phyloP scores from a whole-genome alignment of 2,329 filamentous ascomycete species.

The Karstenula rhodostoma region DNA sequence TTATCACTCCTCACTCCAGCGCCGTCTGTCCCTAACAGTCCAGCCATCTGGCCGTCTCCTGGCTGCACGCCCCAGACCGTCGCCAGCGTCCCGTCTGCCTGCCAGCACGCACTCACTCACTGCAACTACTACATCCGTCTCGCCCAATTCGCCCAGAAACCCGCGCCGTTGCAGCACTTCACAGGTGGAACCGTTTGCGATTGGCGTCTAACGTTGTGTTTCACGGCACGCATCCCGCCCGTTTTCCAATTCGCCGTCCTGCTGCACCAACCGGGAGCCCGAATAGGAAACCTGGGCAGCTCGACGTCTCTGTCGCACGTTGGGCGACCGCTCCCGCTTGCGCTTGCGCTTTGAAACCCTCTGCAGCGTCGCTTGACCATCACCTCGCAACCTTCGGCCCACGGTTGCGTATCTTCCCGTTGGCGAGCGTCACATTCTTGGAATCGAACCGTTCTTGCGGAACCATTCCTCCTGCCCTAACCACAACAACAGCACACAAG shows the following conservation, averaged over 20 bases:
- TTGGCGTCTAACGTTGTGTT: constrained; percentile 30
- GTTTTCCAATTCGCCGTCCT: constrained; percentile 31
- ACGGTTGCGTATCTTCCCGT: constrained; percentile 42
- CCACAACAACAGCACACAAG: constrained; percentile 38
- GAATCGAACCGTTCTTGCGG: constrained; percentile 24
- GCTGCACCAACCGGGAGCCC: constrained; percentile 25
- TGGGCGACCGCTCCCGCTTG: constrained; percentile 19
- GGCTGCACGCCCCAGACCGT: not conserved
- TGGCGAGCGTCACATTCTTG: constrained; percentile 41
- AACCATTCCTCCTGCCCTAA: constrained; percentile 36
- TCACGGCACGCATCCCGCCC: constrained; percentile 31
- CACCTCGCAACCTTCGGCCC: constrained; percentile 16
- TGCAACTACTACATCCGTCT: not conserved
- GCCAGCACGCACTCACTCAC: not conserved
- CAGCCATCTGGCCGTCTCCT: not conserved
- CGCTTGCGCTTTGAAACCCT: constrained; percentile 22
- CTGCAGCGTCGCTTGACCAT: constrained; percentile 20
- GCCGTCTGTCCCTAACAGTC: no score
- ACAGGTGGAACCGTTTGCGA: constrained; percentile 32
- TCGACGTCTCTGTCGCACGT: constrained; percentile 14
- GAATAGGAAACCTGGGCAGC: constrained; percentile 26
- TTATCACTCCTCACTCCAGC: not conserved
- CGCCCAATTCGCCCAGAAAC: constrained; percentile 32
- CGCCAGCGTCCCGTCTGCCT: not conserved
- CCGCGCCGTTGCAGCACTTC: constrained; percentile 25